phyloP scores from a whole-genome alignment of 108 stramenopile genomes.

The Nitzschia palea region DNA sequence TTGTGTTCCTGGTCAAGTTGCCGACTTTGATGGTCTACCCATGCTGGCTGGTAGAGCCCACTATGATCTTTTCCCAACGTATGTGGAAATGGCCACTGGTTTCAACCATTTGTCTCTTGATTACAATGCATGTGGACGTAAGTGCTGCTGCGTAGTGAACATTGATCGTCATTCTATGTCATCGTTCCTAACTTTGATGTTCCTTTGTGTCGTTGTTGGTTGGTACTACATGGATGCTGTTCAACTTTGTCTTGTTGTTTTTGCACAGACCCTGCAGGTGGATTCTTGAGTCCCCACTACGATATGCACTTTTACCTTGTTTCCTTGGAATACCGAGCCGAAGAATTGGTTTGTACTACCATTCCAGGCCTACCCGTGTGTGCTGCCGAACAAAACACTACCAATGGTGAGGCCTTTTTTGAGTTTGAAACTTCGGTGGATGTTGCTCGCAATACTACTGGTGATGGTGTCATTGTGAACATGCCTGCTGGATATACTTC shows the following conservation, averaged over 20 bases:
- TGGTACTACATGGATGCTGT: too few relatives aligned
- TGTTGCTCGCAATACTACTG: not conserved
- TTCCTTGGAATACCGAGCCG: not conserved
- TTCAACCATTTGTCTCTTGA: constrained; percentile 5
- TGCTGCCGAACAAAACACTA: not conserved
- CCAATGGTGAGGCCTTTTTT: not conserved
- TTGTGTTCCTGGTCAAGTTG: not conserved
- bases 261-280: not conserved
- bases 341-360: not conserved
- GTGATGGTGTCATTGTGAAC: not conserved
- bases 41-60: not conserved
- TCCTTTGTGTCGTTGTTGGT: too few relatives aligned
- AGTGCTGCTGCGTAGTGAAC: not conserved
- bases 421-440: not conserved
- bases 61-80: not conserved
- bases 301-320: not conserved
- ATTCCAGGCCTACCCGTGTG: constrained; percentile 1
- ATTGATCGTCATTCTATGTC: not conserved
- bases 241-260: not conserved
- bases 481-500: not conserved
- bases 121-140: constrained; percentile 1
- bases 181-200: not conserved
- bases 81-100: not conserved
- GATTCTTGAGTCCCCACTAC: not conserved
- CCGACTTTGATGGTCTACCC: not conserved